Evolutionary conservation across 306 rosid species (phyloP).

Genomic region (Acacia acuminata): DNA sequence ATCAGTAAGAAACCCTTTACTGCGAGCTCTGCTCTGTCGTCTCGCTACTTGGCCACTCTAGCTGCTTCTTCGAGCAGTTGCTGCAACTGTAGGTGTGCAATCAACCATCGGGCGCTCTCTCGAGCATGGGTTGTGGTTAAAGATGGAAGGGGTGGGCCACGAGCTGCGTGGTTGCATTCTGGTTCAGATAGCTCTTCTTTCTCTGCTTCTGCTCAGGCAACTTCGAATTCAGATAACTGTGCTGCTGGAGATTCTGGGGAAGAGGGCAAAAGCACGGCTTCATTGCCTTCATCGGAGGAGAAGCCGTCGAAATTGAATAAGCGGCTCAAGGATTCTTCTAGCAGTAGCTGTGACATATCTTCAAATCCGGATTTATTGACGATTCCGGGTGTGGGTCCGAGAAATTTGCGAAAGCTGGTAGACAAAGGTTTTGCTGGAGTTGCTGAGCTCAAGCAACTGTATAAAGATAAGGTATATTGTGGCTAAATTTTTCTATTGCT

Average conservation of each 20-base stretch:
- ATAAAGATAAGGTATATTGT: conserved; percentile 76
- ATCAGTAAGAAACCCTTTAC: conserved; percentile 23
- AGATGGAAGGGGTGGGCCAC: conserved; percentile 35
- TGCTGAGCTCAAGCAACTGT: conserved; percentile 82
- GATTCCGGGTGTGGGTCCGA: conserved; percentile 93
- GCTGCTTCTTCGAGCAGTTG: conserved; percentile 29
- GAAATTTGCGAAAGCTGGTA: conserved; percentile 83
- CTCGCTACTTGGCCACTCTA: conserved; percentile 26
- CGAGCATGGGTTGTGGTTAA: conserved; percentile 53
- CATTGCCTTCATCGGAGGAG: not conserved
- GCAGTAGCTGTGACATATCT: conserved; percentile 32
- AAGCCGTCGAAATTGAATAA: conserved; percentile 47
- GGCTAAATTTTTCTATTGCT: not conserved
- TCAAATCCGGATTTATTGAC: conserved; percentile 88
- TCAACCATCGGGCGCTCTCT: conserved; percentile 26
- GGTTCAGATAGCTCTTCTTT: conserved; percentile 38
- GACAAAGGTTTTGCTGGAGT: conserved; percentile 88
- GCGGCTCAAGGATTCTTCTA: conserved; percentile 51
- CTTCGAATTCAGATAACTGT: conserved; percentile 16
- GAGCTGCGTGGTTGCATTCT: conserved; percentile 38
- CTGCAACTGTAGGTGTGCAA: conserved; percentile 38
- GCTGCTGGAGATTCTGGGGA: conserved; percentile 19
- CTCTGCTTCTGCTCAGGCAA: not conserved
- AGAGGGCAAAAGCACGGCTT: not conserved
- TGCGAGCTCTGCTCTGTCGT: not conserved